Conservation (phyloP, 495 filamentous ascomycete species). For the Trichoderma virens region DNA sequence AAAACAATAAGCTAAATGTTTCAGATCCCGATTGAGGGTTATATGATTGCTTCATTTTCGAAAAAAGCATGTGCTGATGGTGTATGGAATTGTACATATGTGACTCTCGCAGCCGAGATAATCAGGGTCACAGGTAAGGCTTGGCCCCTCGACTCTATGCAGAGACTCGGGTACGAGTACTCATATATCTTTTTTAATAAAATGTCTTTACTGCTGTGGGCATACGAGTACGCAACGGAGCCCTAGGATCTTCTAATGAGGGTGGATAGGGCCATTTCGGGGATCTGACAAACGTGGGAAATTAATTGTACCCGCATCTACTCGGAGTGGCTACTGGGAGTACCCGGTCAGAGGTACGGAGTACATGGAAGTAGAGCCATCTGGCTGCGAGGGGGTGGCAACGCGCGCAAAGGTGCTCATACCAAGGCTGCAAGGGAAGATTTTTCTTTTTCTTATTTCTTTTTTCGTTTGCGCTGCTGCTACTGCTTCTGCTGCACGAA, state of each 20-base stretch:
- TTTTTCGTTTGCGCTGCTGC: not conserved
- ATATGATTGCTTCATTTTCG: not conserved
- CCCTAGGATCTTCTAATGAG: not conserved
- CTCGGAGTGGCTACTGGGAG: not conserved
- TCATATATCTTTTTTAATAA: not conserved
- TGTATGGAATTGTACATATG: too few species aligned
- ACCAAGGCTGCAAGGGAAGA: not conserved
- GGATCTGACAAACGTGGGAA: constrained; percentile 3
- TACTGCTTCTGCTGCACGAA: too few species aligned
- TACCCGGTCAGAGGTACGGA: not conserved
- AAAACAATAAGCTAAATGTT: not conserved
- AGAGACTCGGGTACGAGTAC: not conserved
- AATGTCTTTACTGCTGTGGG: not conserved
- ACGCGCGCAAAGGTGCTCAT: not conserved
- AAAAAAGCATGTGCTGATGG: not conserved
- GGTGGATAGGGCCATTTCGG: not conserved
- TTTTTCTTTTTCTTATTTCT: not conserved
- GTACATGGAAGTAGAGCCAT: too few species aligned
- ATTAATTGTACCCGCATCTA: constrained; percentile 1
- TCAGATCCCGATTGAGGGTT: not conserved
- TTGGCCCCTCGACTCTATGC: not conserved
- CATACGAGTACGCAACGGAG: not conserved
- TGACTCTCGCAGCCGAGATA: not conserved
- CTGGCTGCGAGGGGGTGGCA: too few species aligned
- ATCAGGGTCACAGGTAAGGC: not conserved